Conservation (phyloP, 768 basidiomycete genomes). For the Lactarius sp. region DNA sequence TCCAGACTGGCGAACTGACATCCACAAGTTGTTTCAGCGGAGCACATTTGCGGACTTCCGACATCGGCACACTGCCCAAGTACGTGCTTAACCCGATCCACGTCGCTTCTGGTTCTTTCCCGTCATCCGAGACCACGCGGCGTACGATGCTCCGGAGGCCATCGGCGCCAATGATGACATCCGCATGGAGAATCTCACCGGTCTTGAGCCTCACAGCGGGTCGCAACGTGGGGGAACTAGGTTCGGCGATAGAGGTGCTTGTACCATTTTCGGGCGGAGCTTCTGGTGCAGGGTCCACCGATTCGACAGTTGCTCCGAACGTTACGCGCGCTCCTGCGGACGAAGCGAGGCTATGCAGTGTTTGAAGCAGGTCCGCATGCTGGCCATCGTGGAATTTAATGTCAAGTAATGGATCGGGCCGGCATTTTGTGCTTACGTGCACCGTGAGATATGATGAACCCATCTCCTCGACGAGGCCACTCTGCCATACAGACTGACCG, state of each 20-base stretch:
- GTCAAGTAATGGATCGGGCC: not conserved
- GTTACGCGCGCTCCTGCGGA: constrained; percentile 22
- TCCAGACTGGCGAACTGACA: constrained; percentile 18
- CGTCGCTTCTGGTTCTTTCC: constrained; percentile 26
- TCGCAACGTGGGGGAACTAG: constrained; percentile 15
- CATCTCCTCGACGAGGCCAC: constrained; percentile 20
- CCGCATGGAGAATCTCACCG: constrained; percentile 28
- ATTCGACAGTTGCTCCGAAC: constrained; percentile 16
- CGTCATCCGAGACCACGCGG: constrained; percentile 31
- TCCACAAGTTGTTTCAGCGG: constrained; percentile 18
- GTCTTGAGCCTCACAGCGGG: constrained; percentile 25
- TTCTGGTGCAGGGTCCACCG: constrained; percentile 17
- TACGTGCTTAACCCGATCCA: constrained; percentile 29
- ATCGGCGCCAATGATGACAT: constrained; percentile 31
- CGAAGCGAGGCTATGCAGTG: constrained; percentile 17
- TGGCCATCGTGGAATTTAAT: constrained; percentile 14
- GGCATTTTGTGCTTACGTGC: constrained; percentile 16
- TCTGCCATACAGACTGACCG: constrained; percentile 18
- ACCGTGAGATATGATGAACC: constrained; percentile 22
- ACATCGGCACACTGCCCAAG: constrained; percentile 17
- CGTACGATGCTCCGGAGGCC: constrained; percentile 27
- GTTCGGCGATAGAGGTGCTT: constrained; percentile 13
- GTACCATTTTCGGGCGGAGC: not conserved
- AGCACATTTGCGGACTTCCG: constrained; percentile 16
- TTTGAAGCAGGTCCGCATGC: constrained; percentile 22